phyloP scores from a whole-genome alignment of 495 filamentous ascomycete genomes.

The Mytilinidion resinicola region DNA sequence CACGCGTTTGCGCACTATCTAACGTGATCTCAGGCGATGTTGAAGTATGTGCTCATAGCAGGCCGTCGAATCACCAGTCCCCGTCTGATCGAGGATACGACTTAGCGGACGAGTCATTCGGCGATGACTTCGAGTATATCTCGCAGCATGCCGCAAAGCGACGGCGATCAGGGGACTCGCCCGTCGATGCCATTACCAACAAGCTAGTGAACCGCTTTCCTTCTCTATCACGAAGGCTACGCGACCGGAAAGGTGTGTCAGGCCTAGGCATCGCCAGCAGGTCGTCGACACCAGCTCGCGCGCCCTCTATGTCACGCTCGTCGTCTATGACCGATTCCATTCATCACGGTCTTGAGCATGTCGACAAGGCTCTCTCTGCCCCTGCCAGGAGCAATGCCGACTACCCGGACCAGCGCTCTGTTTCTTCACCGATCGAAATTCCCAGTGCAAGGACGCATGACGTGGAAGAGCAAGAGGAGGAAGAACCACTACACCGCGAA shows the following conservation, averaged over 20 bases:
- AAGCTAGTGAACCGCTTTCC: slow-evolving; percentile 66
- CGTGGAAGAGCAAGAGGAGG: slow-evolving; percentile 10
- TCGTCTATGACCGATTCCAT: slow-evolving; percentile 60
- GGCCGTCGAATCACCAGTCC: slow-evolving; percentile 6
- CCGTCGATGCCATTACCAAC: slow-evolving; percentile 57
- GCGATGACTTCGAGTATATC: slow-evolving; percentile 52
- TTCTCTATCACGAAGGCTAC: slow-evolving; percentile 62
- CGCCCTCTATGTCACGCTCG: slow-evolving; percentile 56
- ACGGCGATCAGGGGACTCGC: slow-evolving; percentile 57
- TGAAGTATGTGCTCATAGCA: slow-evolving; percentile 10
- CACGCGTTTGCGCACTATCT: neutral
- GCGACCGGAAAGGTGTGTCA: slow-evolving; percentile 45
- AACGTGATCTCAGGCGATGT: slow-evolving; percentile 12
- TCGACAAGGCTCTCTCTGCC: slow-evolving; percentile 47
- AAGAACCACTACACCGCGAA: slow-evolving; percentile 37
- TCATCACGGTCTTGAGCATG: slow-evolving; percentile 38
- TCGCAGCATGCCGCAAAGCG: slow-evolving; percentile 50
- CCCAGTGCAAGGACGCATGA: slow-evolving; percentile 40
- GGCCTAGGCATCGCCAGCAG: slow-evolving; percentile 39
- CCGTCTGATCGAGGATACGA: slow-evolving; percentile 15
- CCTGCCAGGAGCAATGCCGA: slow-evolving; percentile 62
- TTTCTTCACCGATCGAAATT: slow-evolving; percentile 50
- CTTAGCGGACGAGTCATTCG: slow-evolving; percentile 35
- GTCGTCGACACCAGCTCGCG: slow-evolving; percentile 41
- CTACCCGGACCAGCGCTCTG: slow-evolving; percentile 38